Conservation (phyloP, 148 eudicot genomes). For the Suaeda aralocaspica region DNA sequence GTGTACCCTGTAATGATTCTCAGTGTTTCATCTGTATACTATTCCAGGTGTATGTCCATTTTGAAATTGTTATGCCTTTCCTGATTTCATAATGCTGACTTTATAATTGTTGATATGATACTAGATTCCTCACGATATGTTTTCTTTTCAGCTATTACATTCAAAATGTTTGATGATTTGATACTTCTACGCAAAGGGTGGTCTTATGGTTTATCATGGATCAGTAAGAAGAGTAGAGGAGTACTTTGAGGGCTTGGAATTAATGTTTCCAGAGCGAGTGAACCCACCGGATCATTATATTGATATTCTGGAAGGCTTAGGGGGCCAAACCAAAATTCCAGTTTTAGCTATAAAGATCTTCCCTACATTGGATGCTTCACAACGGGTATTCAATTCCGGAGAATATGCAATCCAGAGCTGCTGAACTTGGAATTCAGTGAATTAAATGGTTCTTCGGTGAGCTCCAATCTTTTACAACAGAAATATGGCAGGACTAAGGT, state of each 20-base stretch:
- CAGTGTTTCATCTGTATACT: neutral
- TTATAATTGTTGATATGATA: neutral
- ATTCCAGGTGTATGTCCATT: neutral
- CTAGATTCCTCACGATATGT: neutral
- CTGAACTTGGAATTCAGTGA: slow-evolving; percentile 30
- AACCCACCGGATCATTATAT: slow-evolving; percentile 44
- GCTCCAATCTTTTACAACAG: slow-evolving; percentile 67
- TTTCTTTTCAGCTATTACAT: slow-evolving; percentile 33
- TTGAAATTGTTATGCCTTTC: neutral
- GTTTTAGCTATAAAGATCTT: slow-evolving; percentile 36
- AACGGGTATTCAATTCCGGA: slow-evolving; percentile 34
- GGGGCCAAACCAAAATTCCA: slow-evolving; percentile 24
- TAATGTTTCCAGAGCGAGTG: slow-evolving; percentile 34
- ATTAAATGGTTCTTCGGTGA: slow-evolving; percentile 21
- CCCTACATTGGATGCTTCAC: slow-evolving; percentile 46
- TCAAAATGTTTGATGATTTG: slow-evolving; percentile 45
- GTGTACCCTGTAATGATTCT: neutral
- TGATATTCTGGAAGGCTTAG: slow-evolving; percentile 40
- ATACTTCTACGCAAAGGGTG: slow-evolving; percentile 45
- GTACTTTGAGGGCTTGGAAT: slow-evolving; percentile 38
- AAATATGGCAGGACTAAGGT: slow-evolving; percentile 80
- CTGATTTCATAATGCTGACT: neutral
- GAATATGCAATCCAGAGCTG: slow-evolving; percentile 30
- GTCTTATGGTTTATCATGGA: slow-evolving; percentile 40
- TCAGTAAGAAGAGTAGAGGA: slow-evolving; percentile 35